These are phyloP conservation scores for Fusarium sp. DNA, from an alignment of 2,329 filamentous ascomycete genomes.

Conservation along the genomic window DNA sequence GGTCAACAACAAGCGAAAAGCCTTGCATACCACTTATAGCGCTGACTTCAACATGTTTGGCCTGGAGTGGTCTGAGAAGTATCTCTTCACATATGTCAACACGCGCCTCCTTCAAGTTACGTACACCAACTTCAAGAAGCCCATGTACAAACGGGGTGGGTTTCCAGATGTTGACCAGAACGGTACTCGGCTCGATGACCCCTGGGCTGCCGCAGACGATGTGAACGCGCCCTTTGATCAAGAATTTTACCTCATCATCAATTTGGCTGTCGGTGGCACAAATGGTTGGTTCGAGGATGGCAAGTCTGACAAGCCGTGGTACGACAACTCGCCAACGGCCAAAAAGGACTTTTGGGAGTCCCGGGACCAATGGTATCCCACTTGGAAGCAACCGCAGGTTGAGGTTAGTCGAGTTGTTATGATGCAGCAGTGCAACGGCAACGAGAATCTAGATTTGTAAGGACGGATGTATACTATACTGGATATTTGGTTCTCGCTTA, in stretches of 20 bases:
- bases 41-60: slow-evolving; percentile 79
- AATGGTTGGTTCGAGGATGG: slow-evolving; percentile 88
- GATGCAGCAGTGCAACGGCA: slow-evolving; percentile 74
- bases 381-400: slow-evolving; percentile 76
- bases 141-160: slow-evolving; percentile 74
- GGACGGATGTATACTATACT: too few relatives aligned
- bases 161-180: slow-evolving; percentile 74
- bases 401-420: slow-evolving; percentile 77
- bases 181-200: slow-evolving; percentile 71
- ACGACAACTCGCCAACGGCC: slow-evolving; percentile 73
- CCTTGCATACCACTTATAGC: slow-evolving; percentile 79
- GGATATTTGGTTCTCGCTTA: background rate
- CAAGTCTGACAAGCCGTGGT: slow-evolving; percentile 79
- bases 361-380: slow-evolving; percentile 72
- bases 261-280: slow-evolving; percentile 79
- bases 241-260: slow-evolving; percentile 79
- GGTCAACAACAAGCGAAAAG: slow-evolving; percentile 80
- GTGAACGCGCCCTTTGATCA: slow-evolving; percentile 79
- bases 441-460: slow-evolving; percentile 59
- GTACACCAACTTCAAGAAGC: slow-evolving; percentile 77
- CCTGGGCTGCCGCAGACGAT: slow-evolving; percentile 71
- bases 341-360: slow-evolving; percentile 82
- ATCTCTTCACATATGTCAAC: slow-evolving; percentile 88
- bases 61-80: slow-evolving; percentile 88
- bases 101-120: slow-evolving; percentile 81